These are phyloP conservation scores for Candida tammaniensis DNA, from an alignment of 805 yeast genomes.

Conservation along the genomic window DNA sequence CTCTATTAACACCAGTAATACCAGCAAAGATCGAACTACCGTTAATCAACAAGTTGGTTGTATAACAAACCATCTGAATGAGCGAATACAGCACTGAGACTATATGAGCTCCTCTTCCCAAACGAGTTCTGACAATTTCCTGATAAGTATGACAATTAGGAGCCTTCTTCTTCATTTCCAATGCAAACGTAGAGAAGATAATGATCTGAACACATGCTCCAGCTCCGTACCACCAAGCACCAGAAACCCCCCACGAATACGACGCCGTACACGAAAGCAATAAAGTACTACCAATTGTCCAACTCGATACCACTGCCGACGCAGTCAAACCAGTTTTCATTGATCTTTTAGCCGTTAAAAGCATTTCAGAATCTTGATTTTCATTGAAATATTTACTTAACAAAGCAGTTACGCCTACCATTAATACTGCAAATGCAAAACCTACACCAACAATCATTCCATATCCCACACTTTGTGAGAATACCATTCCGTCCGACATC, in stretches of 20 bases:
- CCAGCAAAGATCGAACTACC: conserved; percentile 42
- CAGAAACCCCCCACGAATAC: conserved; percentile 26
- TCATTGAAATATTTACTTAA: conserved; percentile 35
- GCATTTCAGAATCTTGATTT: conserved; percentile 42
- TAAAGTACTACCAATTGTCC: conserved; percentile 50
- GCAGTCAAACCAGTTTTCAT: conserved; percentile 39
- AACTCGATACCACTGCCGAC: conserved; percentile 40
- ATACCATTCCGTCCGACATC: conserved; percentile 10
- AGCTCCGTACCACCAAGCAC: conserved; percentile 34
- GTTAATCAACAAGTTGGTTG: conserved; percentile 35
- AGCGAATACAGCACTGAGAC: conserved; percentile 28
- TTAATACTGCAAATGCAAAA: conserved; percentile 37
- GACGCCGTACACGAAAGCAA: conserved; percentile 13
- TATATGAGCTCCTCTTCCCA: conserved; percentile 24
- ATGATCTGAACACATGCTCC: conserved; percentile 39
- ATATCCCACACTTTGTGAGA: conserved; percentile 30
- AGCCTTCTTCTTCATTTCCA: conserved; percentile 38
- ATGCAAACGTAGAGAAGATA: conserved; percentile 33
- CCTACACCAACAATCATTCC: conserved; percentile 44
- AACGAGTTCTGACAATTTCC: conserved; percentile 36
- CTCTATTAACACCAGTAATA: conserved; percentile 43
- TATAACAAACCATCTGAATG: conserved; percentile 34
- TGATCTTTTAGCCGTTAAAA: conserved; percentile 42
- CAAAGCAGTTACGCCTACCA: conserved; percentile 32
- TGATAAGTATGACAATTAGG: conserved; percentile 41